Percentiles rank a stretch among this genome's conserved stretches.
Conservation (phyloP, 352 stramenopile species). For the Phytophthora foliorum region DNA sequence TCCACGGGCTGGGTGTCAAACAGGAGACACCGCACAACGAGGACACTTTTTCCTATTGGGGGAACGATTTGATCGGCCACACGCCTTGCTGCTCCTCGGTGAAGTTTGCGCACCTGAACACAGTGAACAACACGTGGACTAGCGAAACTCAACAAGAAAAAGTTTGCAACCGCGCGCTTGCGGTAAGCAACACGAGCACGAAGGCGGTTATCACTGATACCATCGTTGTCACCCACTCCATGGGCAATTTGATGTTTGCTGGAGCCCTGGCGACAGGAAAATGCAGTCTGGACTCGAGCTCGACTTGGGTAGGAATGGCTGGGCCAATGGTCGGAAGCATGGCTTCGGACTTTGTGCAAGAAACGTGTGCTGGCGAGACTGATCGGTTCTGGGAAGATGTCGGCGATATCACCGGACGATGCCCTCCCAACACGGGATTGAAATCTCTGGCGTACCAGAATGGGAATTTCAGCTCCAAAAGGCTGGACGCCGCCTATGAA, state of each 20-base stretch:
- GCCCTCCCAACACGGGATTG: slow-evolving; percentile 34
- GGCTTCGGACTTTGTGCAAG: slow-evolving; percentile 30
- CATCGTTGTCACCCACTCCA: slow-evolving; percentile 33
- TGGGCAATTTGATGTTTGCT: slow-evolving; percentile 34
- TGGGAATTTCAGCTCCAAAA: slow-evolving; percentile 22
- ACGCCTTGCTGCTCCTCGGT: slow-evolving; percentile 29
- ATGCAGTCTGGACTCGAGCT: slow-evolving; percentile 32
- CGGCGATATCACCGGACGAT: slow-evolving; percentile 21
- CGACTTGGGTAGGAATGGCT: slow-evolving; percentile 44
- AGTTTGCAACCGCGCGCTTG: slow-evolving; percentile 27
- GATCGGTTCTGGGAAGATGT: slow-evolving; percentile 28
- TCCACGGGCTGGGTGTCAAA: slow-evolving; percentile 25
- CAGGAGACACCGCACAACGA: slow-evolving; percentile 17
- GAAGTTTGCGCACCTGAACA: slow-evolving; percentile 27
- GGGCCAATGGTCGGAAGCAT: slow-evolving; percentile 34
- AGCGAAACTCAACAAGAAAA: slow-evolving; percentile 18
- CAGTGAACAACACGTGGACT: slow-evolving; percentile 27
- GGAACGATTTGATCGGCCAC: slow-evolving; percentile 18
- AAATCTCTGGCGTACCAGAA: slow-evolving; percentile 46
- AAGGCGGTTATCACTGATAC: slow-evolving; percentile 22
- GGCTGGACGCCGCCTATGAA: slow-evolving; percentile 30
- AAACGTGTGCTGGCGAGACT: slow-evolving; percentile 21
- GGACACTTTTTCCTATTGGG: slow-evolving; percentile 30
- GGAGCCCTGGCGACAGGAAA: slow-evolving; percentile 29
- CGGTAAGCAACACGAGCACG: slow-evolving; percentile 18